phyloP scores from a whole-genome alignment of 164 flowering plant species.

The Aristolochia californica region DNA sequence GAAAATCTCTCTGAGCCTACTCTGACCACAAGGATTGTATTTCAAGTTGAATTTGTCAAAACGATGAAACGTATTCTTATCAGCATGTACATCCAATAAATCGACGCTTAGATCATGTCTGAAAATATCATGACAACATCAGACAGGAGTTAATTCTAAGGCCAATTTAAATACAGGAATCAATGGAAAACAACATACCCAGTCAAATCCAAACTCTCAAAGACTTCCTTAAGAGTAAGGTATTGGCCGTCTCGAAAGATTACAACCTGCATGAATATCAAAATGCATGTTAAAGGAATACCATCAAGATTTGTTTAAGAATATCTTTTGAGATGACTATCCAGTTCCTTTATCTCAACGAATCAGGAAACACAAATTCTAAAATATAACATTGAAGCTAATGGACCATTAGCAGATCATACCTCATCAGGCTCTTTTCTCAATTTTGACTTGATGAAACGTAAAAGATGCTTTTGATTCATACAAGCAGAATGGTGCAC shows the following conservation, averaged over 20 bases:
- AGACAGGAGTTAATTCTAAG: not conserved
- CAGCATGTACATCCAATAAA: conserved; percentile 97
- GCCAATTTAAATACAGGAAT: not conserved
- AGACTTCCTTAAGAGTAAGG: conserved; percentile 86
- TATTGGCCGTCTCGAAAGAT: conserved; percentile 97
- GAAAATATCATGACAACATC: conserved; percentile 14
- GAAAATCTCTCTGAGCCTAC: conserved; percentile 96
- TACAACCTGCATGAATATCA: conserved; percentile 54
- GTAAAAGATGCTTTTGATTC: conserved; percentile 95
- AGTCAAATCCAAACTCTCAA: conserved; percentile 92
- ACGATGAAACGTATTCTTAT: conserved; percentile 99
- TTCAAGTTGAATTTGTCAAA: conserved; percentile 98
- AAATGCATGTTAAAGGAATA: not conserved
- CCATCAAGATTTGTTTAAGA: too few relatives aligned
- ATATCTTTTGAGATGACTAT: too few relatives aligned
- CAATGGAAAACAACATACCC: conserved; percentile 34
- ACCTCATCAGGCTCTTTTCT: conserved; percentile 99
- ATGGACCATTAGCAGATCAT: conserved; percentile 2
- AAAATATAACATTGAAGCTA: too few relatives aligned
- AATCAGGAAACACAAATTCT: too few relatives aligned
- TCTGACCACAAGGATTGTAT: conserved; percentile 99
- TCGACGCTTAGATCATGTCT: conserved; percentile 98
- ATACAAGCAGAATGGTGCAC: conserved; percentile 99
- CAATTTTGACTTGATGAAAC: conserved; percentile 93
- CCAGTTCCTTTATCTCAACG: too few relatives aligned